phyloP scores from a whole-genome alignment of 23 red algal species.

The Gracilaria caudata region DNA sequence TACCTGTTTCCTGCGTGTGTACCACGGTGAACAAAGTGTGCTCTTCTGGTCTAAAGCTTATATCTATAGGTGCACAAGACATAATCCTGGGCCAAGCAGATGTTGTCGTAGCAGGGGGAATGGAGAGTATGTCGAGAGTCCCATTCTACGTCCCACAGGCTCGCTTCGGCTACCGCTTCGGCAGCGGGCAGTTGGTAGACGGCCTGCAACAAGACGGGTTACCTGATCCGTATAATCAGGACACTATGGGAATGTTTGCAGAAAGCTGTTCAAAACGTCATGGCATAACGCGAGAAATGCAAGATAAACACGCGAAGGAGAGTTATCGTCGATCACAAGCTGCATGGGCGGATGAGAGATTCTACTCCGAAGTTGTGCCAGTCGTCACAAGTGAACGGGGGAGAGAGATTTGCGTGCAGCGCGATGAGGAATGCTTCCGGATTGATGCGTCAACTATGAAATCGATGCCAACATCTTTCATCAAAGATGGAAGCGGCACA shows the following conservation, averaged over 20 bases:
- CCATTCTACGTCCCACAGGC: slow-evolving; percentile 81
- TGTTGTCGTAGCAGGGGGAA: slow-evolving; percentile 82
- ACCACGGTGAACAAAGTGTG: slow-evolving; percentile 99
- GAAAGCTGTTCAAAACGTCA: slow-evolving; percentile 64
- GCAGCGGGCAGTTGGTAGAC: slow-evolving; percentile 72
- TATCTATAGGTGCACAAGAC: slow-evolving; percentile 74
- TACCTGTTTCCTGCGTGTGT: slow-evolving; percentile 80
- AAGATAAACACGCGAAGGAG: slow-evolving; percentile 81
- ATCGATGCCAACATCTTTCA: slow-evolving; percentile 51
- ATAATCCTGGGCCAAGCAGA: slow-evolving; percentile 83
- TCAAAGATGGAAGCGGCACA: slow-evolving; percentile 79
- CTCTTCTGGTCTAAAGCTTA: slow-evolving; percentile 79
- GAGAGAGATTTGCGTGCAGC: slow-evolving; percentile 26
- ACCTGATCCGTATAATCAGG: slow-evolving; percentile 53
- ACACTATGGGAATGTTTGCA: slow-evolving; percentile 77
- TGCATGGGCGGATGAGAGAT: slow-evolving; percentile 56
- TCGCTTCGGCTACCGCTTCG: slow-evolving; percentile 73
- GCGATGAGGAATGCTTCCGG: slow-evolving; percentile 80
- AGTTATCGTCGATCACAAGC: slow-evolving; percentile 72
- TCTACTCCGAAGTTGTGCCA: slow-evolving; percentile 79
- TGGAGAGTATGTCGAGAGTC: slow-evolving; percentile 89
- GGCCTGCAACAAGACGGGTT: slow-evolving; percentile 84
- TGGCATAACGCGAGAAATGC: slow-evolving; percentile 76
- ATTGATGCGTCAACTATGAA: slow-evolving; percentile 34
- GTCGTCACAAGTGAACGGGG: slow-evolving; percentile 40